Evolutionary conservation across 208 protist genomes (phyloP).

Genomic region (Trypanosoma melophagium): DNA sequence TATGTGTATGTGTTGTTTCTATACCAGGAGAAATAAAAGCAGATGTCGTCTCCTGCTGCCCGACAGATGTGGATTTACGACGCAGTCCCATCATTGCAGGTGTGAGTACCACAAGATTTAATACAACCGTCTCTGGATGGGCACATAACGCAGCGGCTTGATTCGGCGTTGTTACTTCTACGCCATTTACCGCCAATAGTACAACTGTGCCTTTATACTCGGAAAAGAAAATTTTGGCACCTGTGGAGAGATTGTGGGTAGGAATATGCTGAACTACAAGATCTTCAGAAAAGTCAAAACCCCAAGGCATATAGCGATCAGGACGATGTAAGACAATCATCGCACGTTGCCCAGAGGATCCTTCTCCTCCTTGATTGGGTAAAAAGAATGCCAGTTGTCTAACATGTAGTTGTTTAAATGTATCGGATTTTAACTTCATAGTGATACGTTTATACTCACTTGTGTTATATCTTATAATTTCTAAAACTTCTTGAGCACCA

Average conservation of each 20-base stretch:
- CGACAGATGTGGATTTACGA: not conserved
- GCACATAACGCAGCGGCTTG: slow-evolving; percentile 46
- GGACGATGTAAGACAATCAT: slow-evolving; percentile 42
- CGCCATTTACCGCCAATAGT: slow-evolving; percentile 62
- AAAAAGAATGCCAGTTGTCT: slow-evolving; percentile 44
- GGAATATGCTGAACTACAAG: slow-evolving; percentile 28
- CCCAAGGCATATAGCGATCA: slow-evolving; percentile 35
- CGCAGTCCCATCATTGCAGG: slow-evolving; percentile 10
- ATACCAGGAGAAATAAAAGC: too few relatives aligned
- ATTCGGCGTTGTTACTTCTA: slow-evolving; percentile 45
- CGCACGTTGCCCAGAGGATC: slow-evolving; percentile 54
- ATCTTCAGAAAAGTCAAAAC: slow-evolving; percentile 29
- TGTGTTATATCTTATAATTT: slow-evolving; percentile 20
- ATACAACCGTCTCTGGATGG: slow-evolving; percentile 46
- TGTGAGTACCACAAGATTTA: slow-evolving; percentile 62
- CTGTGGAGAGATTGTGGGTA: slow-evolving; percentile 13
- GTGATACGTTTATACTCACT: slow-evolving; percentile 37
- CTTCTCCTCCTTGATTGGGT: slow-evolving; percentile 49
- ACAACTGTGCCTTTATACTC: slow-evolving; percentile 41
- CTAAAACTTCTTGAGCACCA: slow-evolving; percentile 8
- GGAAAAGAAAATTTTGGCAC: slow-evolving; percentile 27
- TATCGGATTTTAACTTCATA: slow-evolving; percentile 33
- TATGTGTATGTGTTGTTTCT: too few relatives aligned
- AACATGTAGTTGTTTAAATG: slow-evolving; percentile 34
- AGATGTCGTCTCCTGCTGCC: slow-evolving; percentile 1